These are phyloP conservation scores for Neobulgaria alba DNA, from an alignment of 2,329 filamentous ascomycete genomes.

Conservation along the genomic window DNA sequence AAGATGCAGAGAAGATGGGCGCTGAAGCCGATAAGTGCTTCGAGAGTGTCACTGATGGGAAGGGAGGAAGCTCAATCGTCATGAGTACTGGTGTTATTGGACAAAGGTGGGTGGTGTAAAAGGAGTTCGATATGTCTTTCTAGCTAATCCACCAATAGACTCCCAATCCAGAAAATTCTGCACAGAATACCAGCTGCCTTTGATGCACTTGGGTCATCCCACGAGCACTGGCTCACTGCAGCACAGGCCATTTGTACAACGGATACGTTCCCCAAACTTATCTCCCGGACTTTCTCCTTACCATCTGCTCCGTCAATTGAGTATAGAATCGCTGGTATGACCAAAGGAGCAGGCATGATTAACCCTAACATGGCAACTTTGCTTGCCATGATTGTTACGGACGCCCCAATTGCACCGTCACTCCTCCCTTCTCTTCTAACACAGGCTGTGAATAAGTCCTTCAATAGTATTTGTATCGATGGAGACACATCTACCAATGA, in stretches of 20 bases:
- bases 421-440: constrained; percentile 64
- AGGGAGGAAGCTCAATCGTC: constrained; percentile 63
- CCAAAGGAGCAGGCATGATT: constrained; percentile 98
- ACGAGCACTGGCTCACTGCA: constrained; percentile 78
- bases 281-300: constrained; percentile 75
- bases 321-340: constrained; percentile 88
- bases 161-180: constrained; percentile 88
- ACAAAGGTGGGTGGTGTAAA: constrained; percentile 52
- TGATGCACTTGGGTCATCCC: constrained; percentile 59
- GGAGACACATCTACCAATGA: constrained; percentile 98
- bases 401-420: constrained; percentile 65
- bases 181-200: constrained; percentile 71
- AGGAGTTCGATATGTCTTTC: no score
- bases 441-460: constrained; percentile 70
- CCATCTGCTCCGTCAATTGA: constrained; percentile 67
- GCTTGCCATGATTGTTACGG: constrained; percentile 84
- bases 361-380: constrained; percentile 98
- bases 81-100: constrained; percentile 99
- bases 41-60: constrained; percentile 35
- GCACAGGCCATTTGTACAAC: constrained; percentile 95
- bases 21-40: constrained; percentile 63
- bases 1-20: constrained; percentile 84
- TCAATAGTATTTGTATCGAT: constrained; percentile 96
- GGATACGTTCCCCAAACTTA: constrained; percentile 94
- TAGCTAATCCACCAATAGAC: constrained; percentile 39